Evolutionary conservation across 2,329 filamentous ascomycete genomes (phyloP), one percentile per base, ranked within the genome.

Genomic region (Aspergillus sojae): DNA sequence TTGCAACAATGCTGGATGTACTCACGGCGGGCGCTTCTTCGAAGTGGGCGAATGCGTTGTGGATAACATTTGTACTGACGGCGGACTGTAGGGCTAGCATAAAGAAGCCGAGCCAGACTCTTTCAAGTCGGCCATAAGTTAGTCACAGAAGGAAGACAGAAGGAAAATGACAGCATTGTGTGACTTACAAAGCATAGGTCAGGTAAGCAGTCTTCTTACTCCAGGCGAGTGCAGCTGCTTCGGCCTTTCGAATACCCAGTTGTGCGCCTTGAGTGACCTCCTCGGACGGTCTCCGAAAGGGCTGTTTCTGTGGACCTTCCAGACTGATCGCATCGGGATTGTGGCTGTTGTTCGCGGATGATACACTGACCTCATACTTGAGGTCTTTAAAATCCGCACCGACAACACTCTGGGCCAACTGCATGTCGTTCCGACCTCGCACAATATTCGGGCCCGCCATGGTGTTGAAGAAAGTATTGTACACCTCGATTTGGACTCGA

Each of bases 1-100:
- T 82, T 12, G 85, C 78, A 39, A 89, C 78, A 64, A 89, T 84
- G 56, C 78, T 77, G 19, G 85, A 84, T 2, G 85, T 83, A 4
- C 50, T 53, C 26, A 53, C 50, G 19, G 50, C 50, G 28, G 50
- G 50, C 7, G 50, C 50, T 34, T 53, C 26, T 21, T 53, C 30
- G 1, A 53, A 53, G 14, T 26, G 19, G 19, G 50, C 26, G 50
- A 53, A 53, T 32, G 50, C 28, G 50, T 54, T 54, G 1, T 54
- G 52, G 52, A 54, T 54, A 5, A 54, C 52, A 16, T 54, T 54
- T 11, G 52, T 54, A 26, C 52, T 54, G 52, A 54, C 52, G 11
- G 52, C 52, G 19, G 52, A 54, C 30, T 54, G 52, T 36, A 54
- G 30, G 52, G 52, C 52, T 26, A 54, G 30, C 10, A 54, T 54